These are phyloP conservation scores for Barbatosphaeria neglecta DNA, from an alignment of 495 filamentous ascomycete species.

Conservation along the genomic window DNA sequence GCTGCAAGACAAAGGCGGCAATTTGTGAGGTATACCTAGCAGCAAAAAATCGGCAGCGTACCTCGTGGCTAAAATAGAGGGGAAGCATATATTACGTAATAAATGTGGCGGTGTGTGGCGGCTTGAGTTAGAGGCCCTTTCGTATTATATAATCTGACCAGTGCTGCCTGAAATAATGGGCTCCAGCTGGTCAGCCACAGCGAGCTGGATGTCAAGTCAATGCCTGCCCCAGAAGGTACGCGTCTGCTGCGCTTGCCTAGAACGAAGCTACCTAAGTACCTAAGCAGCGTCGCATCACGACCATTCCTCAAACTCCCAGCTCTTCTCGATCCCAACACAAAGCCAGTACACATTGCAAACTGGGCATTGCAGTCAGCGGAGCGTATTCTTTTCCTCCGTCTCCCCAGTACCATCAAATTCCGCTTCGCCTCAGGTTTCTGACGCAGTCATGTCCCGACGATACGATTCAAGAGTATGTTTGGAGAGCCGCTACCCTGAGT, in stretches of 20 bases:
- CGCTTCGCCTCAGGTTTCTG: too few species aligned
- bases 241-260: background rate
- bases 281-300: background rate
- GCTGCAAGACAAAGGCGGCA: background rate
- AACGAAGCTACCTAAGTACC: too few species aligned
- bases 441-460: slow-evolving; percentile 79
- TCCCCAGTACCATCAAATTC: background rate
- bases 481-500: slow-evolving; percentile 29
- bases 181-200: too few species aligned
- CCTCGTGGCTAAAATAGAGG: background rate
- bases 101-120: too few species aligned
- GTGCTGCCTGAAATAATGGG: too few species aligned
- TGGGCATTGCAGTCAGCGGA: too few species aligned
- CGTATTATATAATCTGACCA: too few species aligned
- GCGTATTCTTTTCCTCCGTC: slow-evolving; percentile 44
- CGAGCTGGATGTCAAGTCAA: too few species aligned
- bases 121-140: too few species aligned
- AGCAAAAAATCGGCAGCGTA: background rate
- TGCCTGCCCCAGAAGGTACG: background rate
- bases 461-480: slow-evolving; percentile 89
- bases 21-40: background rate
- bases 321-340: slow-evolving; percentile 1
- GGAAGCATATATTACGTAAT: background rate
- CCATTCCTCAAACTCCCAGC: too few species aligned
- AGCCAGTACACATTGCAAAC: too few species aligned